phyloP scores from a whole-genome alignment of 2,329 filamentous ascomycete species.

The Hymenoscyphus linearis region DNA sequence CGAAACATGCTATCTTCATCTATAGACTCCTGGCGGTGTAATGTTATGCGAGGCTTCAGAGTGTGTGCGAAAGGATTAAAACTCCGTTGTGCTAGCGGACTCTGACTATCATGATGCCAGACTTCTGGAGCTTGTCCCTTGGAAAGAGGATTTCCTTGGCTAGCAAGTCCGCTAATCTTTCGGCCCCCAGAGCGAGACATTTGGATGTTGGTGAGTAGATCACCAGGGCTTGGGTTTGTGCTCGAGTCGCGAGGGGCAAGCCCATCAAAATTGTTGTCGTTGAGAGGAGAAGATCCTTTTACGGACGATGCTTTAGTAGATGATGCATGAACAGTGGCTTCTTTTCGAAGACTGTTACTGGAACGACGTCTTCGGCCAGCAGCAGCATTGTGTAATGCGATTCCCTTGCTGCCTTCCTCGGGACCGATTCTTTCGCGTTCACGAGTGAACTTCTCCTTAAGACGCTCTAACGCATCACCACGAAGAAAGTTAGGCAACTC shows the following conservation, averaged over 20 bases:
- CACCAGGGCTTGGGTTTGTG: conserved; percentile 61
- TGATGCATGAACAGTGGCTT: conserved; percentile 65
- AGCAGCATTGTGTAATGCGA: conserved; percentile 82
- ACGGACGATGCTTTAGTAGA: conserved; percentile 36
- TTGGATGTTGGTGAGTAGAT: conserved; percentile 75
- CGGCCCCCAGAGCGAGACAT: conserved; percentile 56
- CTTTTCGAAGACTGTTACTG: conserved; percentile 70
- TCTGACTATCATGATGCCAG: conserved; percentile 29
- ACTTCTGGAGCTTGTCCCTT: conserved; percentile 30
- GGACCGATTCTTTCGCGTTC: conserved; percentile 77
- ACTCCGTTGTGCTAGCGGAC: conserved; percentile 39
- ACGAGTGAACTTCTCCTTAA: conserved; percentile 88
- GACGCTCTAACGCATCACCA: conserved; percentile 71
- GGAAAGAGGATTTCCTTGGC: conserved; percentile 12
- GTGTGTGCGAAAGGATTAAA: conserved; percentile 55
- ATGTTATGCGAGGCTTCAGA: conserved; percentile 40
- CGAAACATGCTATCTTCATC: conserved; percentile 89
- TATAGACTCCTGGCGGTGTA: conserved; percentile 71
- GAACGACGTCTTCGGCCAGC: conserved; percentile 63
- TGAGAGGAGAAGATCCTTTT: conserved; percentile 17
- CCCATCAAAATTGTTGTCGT: conserved; percentile 30
- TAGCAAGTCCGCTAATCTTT: conserved; percentile 22
- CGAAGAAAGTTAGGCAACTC: conserved; percentile 88
- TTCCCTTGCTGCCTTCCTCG: conserved; percentile 84
- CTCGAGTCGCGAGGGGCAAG: conserved; percentile 30